Base-by-base conservation (phyloP, 768 basidiomycete species). In the Russula ochroleuca region DNA sequence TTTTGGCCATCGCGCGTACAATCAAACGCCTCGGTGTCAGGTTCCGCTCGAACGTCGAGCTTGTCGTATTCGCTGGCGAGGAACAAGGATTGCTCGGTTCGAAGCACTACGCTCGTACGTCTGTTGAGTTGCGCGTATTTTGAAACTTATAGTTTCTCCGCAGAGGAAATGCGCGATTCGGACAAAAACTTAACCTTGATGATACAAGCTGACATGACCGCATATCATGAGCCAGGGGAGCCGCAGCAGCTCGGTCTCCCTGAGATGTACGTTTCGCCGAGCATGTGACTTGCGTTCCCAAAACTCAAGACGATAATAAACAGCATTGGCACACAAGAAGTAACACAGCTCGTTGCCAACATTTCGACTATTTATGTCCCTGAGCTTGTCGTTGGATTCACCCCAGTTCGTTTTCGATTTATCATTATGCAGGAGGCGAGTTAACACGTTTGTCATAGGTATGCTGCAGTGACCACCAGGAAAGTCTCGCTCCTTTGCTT, bases 401-500 rank as follows among this genome's bases (percentile, higher is more conserved):
- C 88, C 0, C 69, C 83, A 8, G 86, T 85, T 58, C 28, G 85
- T 75, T 37, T 41, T 35, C 14, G 15, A 19, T 25, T 38, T 21
- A 21, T 25, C 35, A 8, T 54, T 53, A 25, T 23, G 25, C 51
- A 33, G 23, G 33, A 23, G 38, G 11, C 33, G 8, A 15, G 53
- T 47, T 62, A 23, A 48, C 23, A 6, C 49, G 5, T 63, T 37
- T 25, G 21, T 49, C 19, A 33, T 15, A 87, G 77, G 92, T 83
- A 31, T 97, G 94, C 75, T 97, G 94, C 76, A 94, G 92, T 68
- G 94, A 95, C 69, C 92, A 96, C 71, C 90, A 92, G 80, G 87
- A 83, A 70, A 57, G 74, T 67, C 35, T 19, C 37, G 11, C 23
- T 19, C 19, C 3, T 41, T 28, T 25, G 10, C 25, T 59, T 19